These are phyloP conservation scores for Ceratocystis eucalypticola DNA, from an alignment of 2,329 filamentous ascomycete genomes.

Conservation along the genomic window DNA sequence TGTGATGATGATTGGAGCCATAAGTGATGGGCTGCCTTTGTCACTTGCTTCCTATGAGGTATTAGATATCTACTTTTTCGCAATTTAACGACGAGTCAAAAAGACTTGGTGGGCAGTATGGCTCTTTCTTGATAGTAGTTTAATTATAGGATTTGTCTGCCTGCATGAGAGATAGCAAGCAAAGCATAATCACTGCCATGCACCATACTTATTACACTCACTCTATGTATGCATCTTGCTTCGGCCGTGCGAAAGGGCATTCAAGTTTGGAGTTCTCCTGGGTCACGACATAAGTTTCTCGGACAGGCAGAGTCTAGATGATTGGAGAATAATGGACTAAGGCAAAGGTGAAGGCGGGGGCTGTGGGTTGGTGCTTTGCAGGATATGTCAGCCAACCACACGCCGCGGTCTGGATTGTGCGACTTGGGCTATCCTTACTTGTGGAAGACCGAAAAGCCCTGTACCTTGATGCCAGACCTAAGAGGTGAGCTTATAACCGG, in stretches of 20 bases:
- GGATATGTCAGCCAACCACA: conserved; percentile 3
- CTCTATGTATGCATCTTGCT: background rate
- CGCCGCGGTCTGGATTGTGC: conserved; percentile 2
- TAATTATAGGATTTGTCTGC: background rate
- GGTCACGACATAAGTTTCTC: background rate
- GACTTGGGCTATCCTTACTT: conserved; percentile 5
- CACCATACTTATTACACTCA: background rate
- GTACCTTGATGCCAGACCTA: background rate
- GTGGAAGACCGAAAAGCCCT: background rate
- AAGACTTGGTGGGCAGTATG: background rate
- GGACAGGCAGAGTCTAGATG: background rate
- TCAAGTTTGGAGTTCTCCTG: background rate
- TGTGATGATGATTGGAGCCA: background rate
- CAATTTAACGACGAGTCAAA: background rate
- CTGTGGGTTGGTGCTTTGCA: background rate
- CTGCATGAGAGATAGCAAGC: background rate
- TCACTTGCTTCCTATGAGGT: background rate
- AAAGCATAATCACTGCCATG: background rate
- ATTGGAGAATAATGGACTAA: background rate
- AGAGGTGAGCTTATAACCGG: background rate
- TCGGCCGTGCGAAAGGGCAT: no score
- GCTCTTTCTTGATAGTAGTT: background rate
- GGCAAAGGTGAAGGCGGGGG: background rate
- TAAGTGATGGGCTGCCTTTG: background rate
- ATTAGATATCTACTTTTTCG: background rate